Evolutionary conservation across 345 rosid genomes (phyloP).

Genomic region (Pugionium dolabratum): DNA sequence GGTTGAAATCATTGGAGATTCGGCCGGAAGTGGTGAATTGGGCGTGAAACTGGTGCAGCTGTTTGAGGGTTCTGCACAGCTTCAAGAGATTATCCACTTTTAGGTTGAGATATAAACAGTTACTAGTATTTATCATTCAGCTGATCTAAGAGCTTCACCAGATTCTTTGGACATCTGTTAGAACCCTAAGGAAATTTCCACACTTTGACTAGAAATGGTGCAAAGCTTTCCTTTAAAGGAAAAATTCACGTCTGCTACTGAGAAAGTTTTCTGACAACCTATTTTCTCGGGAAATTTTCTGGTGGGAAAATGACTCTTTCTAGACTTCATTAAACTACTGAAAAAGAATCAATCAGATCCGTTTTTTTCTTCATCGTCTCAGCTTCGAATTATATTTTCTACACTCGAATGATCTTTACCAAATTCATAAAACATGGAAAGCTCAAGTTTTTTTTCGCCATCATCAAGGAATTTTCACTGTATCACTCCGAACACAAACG

Average conservation of each 20-base stretch:
- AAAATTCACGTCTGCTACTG: neutral
- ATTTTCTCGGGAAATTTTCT: neutral
- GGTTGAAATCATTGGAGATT: constrained; percentile 6
- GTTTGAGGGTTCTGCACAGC: constrained; percentile 34
- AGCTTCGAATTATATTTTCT: neutral
- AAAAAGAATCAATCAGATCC: constrained; percentile 5
- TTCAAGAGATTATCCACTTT: constrained; percentile 30
- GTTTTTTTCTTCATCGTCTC: neutral
- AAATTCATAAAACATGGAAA: neutral
- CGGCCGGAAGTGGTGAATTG: constrained; percentile 33
- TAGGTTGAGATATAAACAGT: neutral
- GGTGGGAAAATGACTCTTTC: neutral
- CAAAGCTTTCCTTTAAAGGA: constrained; percentile 8
- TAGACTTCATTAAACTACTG: neutral
- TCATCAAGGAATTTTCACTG: constrained; percentile 23
- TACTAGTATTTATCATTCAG: constrained; percentile 20
- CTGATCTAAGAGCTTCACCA: constrained; percentile 1
- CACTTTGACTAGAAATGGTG: neutral
- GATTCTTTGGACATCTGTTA: neutral
- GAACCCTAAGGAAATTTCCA: too few species aligned
- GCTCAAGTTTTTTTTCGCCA: constrained; percentile 16
- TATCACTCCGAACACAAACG: neutral
- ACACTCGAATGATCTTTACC: neutral
- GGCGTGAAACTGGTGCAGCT: constrained; percentile 40
- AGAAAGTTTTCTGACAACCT: neutral